Evolutionary conservation across 306 rosid genomes (phyloP).

Genomic region (Fragaria vesca): DNA sequence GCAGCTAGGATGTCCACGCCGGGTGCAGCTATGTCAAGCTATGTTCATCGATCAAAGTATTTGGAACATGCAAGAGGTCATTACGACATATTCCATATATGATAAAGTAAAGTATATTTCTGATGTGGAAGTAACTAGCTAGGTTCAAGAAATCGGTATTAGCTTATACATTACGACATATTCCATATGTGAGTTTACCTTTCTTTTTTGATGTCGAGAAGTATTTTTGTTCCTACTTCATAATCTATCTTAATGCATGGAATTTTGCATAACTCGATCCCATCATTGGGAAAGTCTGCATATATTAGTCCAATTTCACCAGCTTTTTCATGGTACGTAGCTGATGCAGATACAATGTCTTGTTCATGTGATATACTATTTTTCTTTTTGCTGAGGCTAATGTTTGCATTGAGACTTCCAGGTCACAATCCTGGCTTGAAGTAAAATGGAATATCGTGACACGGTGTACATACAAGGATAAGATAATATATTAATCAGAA

Average conservation of each 20-base stretch:
- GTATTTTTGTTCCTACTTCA: conserved; percentile 74
- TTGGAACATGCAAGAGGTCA: too few species aligned
- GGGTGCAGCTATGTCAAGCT: too few species aligned
- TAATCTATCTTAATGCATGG: conserved; percentile 68
- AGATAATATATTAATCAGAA: neutral
- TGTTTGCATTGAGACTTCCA: conserved; percentile 67
- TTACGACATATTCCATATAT: too few species aligned
- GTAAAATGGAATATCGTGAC: conserved; percentile 16
- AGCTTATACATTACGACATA: too few species aligned
- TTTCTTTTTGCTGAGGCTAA: conserved; percentile 48
- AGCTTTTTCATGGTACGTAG: conserved; percentile 43
- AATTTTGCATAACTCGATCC: conserved; percentile 45
- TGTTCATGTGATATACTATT: conserved; percentile 47
- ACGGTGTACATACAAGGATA: neutral
- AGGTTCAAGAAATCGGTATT: too few species aligned
- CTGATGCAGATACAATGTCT: conserved; percentile 51
- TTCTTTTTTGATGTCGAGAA: too few species aligned
- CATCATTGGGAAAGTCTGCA: conserved; percentile 53
- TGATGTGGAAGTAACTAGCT: too few species aligned
- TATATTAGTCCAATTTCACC: conserved; percentile 68
- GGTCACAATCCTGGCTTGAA: conserved; percentile 61
- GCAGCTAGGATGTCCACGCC: too few species aligned
- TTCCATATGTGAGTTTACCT: too few species aligned
- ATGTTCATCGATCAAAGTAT: too few species aligned
- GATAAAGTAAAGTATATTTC: too few species aligned